phyloP scores from a whole-genome alignment of 2,329 filamentous ascomycete species.

The Phaeosphaeria sp. region DNA sequence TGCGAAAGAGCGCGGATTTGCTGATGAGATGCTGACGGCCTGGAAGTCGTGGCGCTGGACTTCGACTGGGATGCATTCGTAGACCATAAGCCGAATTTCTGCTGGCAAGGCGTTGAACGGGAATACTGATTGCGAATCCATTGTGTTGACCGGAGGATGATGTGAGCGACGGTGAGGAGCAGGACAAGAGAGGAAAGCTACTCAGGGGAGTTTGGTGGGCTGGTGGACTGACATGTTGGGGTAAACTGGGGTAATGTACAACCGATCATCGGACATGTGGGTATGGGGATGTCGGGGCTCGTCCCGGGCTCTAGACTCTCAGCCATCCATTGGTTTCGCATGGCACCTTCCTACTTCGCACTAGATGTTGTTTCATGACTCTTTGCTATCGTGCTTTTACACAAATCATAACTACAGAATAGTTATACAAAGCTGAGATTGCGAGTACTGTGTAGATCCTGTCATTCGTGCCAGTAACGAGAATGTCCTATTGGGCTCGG shows the following conservation, averaged over 20 bases:
- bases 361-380: not conserved
- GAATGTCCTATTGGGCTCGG: no score
- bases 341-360: not conserved
- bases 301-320: not conserved
- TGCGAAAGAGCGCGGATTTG: not conserved
- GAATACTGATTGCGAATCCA: not conserved
- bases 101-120: not conserved
- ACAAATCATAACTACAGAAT: no score
- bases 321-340: not conserved
- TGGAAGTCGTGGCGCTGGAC: constrained; percentile 2
- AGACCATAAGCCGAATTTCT: constrained; percentile 2
- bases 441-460: no score
- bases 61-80: not conserved
- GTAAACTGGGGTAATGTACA: not conserved
- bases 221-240: not conserved
- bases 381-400: not conserved
- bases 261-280: not conserved
- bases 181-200: not conserved
- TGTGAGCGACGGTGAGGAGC: not conserved
- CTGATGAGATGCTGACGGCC: not conserved
- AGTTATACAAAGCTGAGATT: no score
- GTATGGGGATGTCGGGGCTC: constrained; percentile 1
- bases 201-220: not conserved
- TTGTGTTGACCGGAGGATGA: not conserved
- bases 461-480: no score